Conservation (phyloP, 2,329 filamentous ascomycete species). For the Apiospora marii region DNA sequence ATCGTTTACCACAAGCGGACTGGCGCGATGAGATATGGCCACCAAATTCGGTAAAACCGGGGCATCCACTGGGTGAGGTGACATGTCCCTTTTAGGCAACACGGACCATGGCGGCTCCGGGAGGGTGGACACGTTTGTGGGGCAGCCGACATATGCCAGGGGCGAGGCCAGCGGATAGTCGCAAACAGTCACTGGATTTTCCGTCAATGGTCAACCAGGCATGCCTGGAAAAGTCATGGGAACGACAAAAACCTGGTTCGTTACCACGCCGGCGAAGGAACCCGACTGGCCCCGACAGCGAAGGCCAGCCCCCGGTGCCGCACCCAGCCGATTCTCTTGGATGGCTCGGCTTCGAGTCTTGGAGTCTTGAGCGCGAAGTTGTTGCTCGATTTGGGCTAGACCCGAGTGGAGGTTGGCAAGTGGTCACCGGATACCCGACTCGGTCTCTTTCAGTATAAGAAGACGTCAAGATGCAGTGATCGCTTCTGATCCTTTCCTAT, state of each 20-base stretch:
- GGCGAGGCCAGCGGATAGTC: not conserved
- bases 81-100: constrained; percentile 16
- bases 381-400: not conserved
- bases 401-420: too few relatives aligned
- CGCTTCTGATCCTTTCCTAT: not conserved
- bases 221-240: not conserved
- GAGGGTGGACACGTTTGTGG: not conserved
- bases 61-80: not conserved
- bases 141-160: not conserved
- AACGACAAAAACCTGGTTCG: not conserved
- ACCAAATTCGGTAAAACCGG: too few relatives aligned
- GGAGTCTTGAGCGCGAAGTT: too few relatives aligned
- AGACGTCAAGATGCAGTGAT: not conserved
- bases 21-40: too few relatives aligned
- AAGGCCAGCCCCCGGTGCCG: not conserved
- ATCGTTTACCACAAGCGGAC: too few relatives aligned
- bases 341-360: not conserved
- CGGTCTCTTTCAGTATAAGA: not conserved
- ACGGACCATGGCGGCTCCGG: constrained; percentile 22
- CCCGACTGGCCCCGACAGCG: not conserved
- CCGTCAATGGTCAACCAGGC: not conserved
- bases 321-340: not conserved
- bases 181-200: not conserved
- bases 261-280: not conserved
- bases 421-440: not conserved